Conservation (phyloP, 805 yeast species). For the Metschnikowia matae region DNA sequence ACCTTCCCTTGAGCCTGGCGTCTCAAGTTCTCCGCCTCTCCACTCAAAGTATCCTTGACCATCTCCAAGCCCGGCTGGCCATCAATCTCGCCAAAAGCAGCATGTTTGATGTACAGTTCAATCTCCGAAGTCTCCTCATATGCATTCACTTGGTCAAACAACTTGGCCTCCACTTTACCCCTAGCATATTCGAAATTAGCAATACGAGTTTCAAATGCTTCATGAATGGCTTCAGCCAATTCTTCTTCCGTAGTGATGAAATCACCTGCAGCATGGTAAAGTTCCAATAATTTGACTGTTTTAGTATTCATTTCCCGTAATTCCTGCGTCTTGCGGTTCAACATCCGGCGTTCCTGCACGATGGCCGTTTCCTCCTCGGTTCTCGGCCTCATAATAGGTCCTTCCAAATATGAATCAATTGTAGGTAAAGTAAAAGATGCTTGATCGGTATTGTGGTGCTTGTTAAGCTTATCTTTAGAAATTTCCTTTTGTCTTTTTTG, state of each 20-base stretch:
- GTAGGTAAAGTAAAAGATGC: slow-evolving; percentile 75
- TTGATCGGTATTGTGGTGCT: slow-evolving; percentile 46
- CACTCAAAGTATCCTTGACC: slow-evolving; percentile 37
- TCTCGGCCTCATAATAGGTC: slow-evolving; percentile 69
- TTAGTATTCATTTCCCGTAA: slow-evolving; percentile 49
- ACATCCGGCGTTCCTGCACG: slow-evolving; percentile 54
- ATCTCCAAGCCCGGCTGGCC: slow-evolving; percentile 41
- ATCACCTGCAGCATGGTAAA: slow-evolving; percentile 65
- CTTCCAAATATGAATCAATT: slow-evolving; percentile 58
- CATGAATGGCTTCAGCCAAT: slow-evolving; percentile 53
- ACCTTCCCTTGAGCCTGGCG: slow-evolving; percentile 35
- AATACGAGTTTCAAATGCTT: slow-evolving; percentile 46
- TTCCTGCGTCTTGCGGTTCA: slow-evolving; percentile 60
- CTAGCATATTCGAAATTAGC: slow-evolving; percentile 34
- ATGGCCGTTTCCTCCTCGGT: slow-evolving; percentile 63
- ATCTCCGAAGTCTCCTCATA: slow-evolving; percentile 26
- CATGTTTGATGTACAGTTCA: slow-evolving; percentile 34
- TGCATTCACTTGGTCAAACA: slow-evolving; percentile 28
- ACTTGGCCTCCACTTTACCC: slow-evolving; percentile 33
- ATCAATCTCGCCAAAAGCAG: slow-evolving; percentile 35
- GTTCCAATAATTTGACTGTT: slow-evolving; percentile 56
- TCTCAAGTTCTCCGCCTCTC: slow-evolving; percentile 33
- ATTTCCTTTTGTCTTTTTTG: slow-evolving; percentile 25
- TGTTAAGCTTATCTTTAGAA: slow-evolving; percentile 24
- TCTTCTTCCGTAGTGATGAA: slow-evolving; percentile 73